Evolutionary conservation across 192 early-diverging fungal species (phyloP), one percentile per base, ranked within the genome.

Genomic region (Radiomyces spectabilis): DNA sequence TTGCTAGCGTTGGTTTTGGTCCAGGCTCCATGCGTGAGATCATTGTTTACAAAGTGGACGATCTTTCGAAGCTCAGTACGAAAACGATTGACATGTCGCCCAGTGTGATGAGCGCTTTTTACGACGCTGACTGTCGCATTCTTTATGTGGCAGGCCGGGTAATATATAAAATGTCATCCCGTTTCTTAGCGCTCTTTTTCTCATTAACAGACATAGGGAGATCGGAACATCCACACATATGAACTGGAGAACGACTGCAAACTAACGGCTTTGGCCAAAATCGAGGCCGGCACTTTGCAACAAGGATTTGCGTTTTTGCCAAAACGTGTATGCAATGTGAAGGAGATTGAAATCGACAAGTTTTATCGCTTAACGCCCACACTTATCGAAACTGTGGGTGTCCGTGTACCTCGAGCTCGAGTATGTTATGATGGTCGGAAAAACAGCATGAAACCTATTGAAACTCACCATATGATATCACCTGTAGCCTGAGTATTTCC

Each of bases 401-500:
- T 92, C 34, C 77, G 65, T 8, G 82, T 95, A 0, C 93, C 91
- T 21, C 67, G 93, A 31, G 77, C 86, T 45, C 77, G 68, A 30
- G 68, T 70, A 64, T 56, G 53, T 12, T 48, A 22, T 15, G 21
- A 44, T n/a, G n/a, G n/a, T n/a, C n/a, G n/a, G n/a, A n/a, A n/a
- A n/a, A n/a, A n/a, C n/a, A n/a, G n/a, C n/a, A n/a, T n/a, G n/a
- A n/a, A n/a, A n/a, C n/a, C n/a, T n/a, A n/a, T n/a, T n/a, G n/a
- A n/a, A n/a, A n/a, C n/a, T n/a, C n/a, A n/a, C n/a, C n/a, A n/a
- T n/a, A n/a, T n/a, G n/a, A 18, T 49, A 26, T 29, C 15, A 18
- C 24, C 15, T 27, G 26, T 46, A 86, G 65, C 81, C 80, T n/a
- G 88, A 94, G 48, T 91, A 66, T 41, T 96, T 96, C 64, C 92